A percentile compares a stretch with the other conserved stretches of the same genome.
These are phyloP conservation scores for Bryoglossum gracile DNA, from an alignment of 495 filamentous ascomycete species.

Conservation along the genomic window DNA sequence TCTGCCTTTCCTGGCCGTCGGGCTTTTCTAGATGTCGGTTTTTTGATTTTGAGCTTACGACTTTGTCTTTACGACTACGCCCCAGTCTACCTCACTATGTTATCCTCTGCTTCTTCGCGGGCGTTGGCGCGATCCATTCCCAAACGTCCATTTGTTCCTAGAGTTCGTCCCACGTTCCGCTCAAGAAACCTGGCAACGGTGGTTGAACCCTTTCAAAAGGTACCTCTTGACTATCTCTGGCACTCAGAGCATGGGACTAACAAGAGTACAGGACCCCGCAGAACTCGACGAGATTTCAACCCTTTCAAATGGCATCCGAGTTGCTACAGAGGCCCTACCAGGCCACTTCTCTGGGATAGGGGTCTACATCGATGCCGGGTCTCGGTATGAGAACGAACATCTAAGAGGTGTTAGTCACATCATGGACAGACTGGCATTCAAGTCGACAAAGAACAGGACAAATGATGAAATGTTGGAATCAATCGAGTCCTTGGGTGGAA, in stretches of 20 bases:
- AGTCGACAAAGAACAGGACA: constrained; percentile 69
- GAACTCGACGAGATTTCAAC: constrained; percentile 85
- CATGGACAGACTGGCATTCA: constrained; percentile 92
- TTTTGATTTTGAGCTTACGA: too few relatives aligned
- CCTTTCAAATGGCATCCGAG: constrained; percentile 86
- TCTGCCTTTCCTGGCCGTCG: too few relatives aligned
- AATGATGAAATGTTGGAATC: constrained; percentile 82
- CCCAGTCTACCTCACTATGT: constrained; percentile 20
- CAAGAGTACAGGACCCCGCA: constrained; percentile 61
- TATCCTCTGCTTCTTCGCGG: constrained; percentile 20
- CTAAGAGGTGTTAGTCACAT: constrained; percentile 92
- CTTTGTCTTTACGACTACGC: too few relatives aligned
- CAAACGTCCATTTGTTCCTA: constrained; percentile 2
- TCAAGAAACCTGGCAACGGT: constrained; percentile 24
- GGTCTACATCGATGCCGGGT: constrained; percentile 95
- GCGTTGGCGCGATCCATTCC: constrained; percentile 16
- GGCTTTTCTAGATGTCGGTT: too few relatives aligned
- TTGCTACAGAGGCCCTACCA: constrained; percentile 91
- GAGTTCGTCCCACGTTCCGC: constrained; percentile 14
- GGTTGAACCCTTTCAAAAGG: constrained; percentile 25
- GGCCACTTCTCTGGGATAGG: constrained; percentile 94
- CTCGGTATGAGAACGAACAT: constrained; percentile 81
- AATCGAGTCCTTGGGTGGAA: constrained; percentile 81
- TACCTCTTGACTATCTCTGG: background rate
- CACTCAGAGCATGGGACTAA: background rate